phyloP scores from a whole-genome alignment of 2,329 filamentous ascomycete genomes.

The Aspergillus amoenus region DNA sequence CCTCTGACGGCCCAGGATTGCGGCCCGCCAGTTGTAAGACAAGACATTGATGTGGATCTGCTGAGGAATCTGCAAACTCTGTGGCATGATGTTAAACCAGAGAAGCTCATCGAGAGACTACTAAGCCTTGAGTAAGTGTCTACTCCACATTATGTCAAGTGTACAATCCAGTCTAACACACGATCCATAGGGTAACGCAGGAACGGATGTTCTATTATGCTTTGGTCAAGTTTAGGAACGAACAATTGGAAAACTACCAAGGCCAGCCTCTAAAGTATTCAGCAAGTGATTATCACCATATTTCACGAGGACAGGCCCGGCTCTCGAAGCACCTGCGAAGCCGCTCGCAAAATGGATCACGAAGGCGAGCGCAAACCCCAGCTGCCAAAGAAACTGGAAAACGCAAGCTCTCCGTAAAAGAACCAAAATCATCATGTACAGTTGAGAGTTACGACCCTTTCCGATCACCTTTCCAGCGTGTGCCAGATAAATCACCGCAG shows the following conservation, averaged over 20 bases:
- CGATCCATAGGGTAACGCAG: constrained; percentile 66
- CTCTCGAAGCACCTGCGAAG: constrained; percentile 26
- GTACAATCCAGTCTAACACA: neutral
- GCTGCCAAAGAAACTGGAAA: constrained; percentile 53
- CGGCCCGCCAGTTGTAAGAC: constrained; percentile 58
- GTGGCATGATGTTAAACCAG: constrained; percentile 82
- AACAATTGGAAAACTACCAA: constrained; percentile 80
- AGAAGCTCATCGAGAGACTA: constrained; percentile 69
- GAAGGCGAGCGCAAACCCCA: constrained; percentile 24
- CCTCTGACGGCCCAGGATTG: constrained; percentile 61
- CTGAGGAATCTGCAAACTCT: constrained; percentile 83
- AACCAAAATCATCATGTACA: constrained; percentile 43
- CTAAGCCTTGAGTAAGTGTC: constrained; percentile 59
- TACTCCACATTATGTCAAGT: neutral
- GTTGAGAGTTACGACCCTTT: constrained; percentile 80
- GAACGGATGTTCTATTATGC: constrained; percentile 93
- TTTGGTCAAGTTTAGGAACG: constrained; percentile 76
- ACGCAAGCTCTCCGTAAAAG: constrained; percentile 50
- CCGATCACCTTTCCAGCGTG: constrained; percentile 63
- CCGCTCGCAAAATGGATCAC: constrained; percentile 14
- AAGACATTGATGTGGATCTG: constrained; percentile 77
- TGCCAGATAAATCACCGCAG: constrained; percentile 50
- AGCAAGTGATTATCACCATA: constrained; percentile 86
- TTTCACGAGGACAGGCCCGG: constrained; percentile 43
- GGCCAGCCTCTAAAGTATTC: constrained; percentile 78